Evolutionary conservation across 2,329 filamentous ascomycete species (phyloP).

Genomic region (Bipolaris cookei): DNA sequence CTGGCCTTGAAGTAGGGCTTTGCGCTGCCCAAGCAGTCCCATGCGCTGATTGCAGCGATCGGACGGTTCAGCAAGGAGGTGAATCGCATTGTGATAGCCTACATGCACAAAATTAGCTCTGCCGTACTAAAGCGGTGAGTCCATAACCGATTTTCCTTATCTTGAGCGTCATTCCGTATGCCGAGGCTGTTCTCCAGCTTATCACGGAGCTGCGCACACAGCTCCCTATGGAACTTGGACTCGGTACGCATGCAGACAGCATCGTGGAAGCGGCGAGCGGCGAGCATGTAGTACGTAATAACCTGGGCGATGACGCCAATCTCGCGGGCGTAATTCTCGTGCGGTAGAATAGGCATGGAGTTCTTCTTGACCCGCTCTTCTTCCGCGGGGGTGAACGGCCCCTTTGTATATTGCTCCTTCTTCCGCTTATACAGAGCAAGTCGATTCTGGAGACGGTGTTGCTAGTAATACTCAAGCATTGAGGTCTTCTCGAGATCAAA

Average conservation of each 20-base stretch:
- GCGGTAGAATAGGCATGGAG: slow-evolving; percentile 51
- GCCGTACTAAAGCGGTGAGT: too few species aligned
- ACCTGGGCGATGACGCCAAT: slow-evolving; percentile 68
- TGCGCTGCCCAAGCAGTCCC: slow-evolving; percentile 13
- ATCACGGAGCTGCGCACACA: slow-evolving; percentile 29
- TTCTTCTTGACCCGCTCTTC: slow-evolving; percentile 31
- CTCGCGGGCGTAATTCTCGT: slow-evolving; percentile 66
- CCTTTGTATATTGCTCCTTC: slow-evolving; percentile 21
- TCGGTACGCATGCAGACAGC: slow-evolving; percentile 50
- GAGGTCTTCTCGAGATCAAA: slow-evolving; percentile 27
- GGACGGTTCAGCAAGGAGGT: slow-evolving; percentile 22
- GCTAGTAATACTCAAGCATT: slow-evolving; percentile 28
- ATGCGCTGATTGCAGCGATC: slow-evolving; percentile 19
- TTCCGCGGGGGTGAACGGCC: slow-evolving; percentile 27
- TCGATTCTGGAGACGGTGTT: slow-evolving; percentile 36
- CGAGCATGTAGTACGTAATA: slow-evolving; percentile 72
- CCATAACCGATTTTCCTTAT: too few species aligned
- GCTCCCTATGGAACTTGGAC: slow-evolving; percentile 43
- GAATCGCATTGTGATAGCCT: slow-evolving; percentile 20
- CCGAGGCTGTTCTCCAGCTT: slow-evolving; percentile 35
- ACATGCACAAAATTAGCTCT: too few species aligned
- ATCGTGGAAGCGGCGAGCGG: slow-evolving; percentile 69
- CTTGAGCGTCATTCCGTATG: slow-evolving; percentile 27
- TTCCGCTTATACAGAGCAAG: slow-evolving; percentile 36
- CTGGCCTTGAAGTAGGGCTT: slow-evolving; percentile 22